Evolutionary conservation across 2,329 filamentous ascomycete genomes (phyloP), one percentile per base, ranked within the genome.

Genomic region (Microsporum canis): DNA sequence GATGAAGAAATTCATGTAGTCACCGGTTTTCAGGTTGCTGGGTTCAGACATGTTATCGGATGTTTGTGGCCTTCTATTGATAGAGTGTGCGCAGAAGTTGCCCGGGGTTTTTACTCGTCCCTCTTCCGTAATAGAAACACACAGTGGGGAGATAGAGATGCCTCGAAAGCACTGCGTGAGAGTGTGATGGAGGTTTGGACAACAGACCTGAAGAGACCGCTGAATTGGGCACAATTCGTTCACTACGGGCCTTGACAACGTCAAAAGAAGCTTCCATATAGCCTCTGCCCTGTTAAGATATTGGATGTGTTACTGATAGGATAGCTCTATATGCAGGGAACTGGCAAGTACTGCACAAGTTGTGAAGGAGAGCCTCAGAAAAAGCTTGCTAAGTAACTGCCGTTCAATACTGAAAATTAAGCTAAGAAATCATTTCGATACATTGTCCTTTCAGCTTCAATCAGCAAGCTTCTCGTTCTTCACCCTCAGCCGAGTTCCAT

Each of bases 1-100:
- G 71, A 74, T 59, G 73, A 76, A 63, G 68, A 63, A 5, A 68
- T 75, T 23, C 71, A 75, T 59, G 62, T 73, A 6, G 72, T 67
- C 3, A 71, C 69, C 47, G 71, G 64, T 4, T 75, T 75, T 60
- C 73, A 76, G 63, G 65, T 73, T 4, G 69, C 70, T 3, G 71
- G 73, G 0, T 75, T 74, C 60, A 65, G 63, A 7, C 68, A 73
- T 61, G 70, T 75, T 2, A 59, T 75, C 31, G 72, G 69, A 5
- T 69, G 33, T 12, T n/a, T 57, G 1, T 57, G 59, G 51, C 67
- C 4, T 61, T 75, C 51, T 74, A 71, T 72, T 5, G 49, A 53
- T 17, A 33, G 5, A 8, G 49, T 33, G 2, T 53, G 33, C 34
- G 55, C n/a, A 4, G 17, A 17, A 17, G 14, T 57, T 3, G n/a